phyloP scores from a whole-genome alignment of 257 asterid genomes.

The Solanum raphanifolium region DNA sequence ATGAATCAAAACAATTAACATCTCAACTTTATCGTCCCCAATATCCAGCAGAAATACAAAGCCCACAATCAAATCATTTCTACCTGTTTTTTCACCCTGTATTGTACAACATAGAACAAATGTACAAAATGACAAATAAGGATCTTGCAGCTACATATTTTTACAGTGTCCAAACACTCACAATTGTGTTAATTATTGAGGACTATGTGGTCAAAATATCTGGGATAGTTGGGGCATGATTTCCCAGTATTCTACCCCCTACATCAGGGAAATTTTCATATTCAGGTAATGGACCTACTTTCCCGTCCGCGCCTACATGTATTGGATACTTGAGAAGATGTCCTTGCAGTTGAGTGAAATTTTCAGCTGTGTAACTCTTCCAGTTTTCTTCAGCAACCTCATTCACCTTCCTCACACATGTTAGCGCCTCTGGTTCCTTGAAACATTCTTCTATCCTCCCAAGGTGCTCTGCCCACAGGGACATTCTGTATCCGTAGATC shows the following conservation, averaged over 20 bases:
- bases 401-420: conserved; percentile 62
- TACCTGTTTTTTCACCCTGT: background rate
- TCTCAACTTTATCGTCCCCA: background rate
- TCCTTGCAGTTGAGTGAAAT: conserved; percentile 44
- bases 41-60: background rate
- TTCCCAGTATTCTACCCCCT: conserved; percentile 76
- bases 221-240: conserved; percentile 53
- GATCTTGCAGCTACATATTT: background rate
- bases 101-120: background rate
- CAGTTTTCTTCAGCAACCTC: conserved; percentile 56
- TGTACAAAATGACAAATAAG: background rate
- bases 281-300: conserved; percentile 45
- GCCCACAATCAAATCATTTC: background rate
- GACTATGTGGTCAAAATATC: conserved; percentile 62
- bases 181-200: background rate
- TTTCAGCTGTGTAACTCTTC: conserved; percentile 38
- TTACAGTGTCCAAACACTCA: background rate
- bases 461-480: conserved; percentile 90
- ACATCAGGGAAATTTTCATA: conserved; percentile 69
- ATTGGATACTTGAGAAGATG: conserved; percentile 88
- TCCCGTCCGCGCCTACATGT: conserved; percentile 50
- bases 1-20: background rate
- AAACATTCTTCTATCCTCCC: conserved; percentile 44
- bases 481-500: conserved; percentile 81
- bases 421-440: conserved; percentile 41